Evolutionary conservation across 2,329 filamentous ascomycete genomes (phyloP).

Genomic region (Epichloe aotearoae): DNA sequence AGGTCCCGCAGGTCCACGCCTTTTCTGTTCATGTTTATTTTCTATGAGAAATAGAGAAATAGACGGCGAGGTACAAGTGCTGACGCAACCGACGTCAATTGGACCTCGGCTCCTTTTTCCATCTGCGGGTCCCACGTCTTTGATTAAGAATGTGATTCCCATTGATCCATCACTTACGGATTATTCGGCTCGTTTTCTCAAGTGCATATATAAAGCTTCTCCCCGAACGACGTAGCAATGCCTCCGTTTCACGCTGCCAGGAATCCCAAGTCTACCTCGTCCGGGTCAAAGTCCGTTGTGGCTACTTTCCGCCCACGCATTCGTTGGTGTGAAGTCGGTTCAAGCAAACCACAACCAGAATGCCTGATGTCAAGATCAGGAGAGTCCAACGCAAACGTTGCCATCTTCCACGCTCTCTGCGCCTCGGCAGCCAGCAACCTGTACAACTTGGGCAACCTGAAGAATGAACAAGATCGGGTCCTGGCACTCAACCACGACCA

Average conservation of each 20-base stretch:
- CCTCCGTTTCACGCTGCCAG: too few relatives aligned
- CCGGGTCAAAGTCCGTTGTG: too few relatives aligned
- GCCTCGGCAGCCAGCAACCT: constrained; percentile 27
- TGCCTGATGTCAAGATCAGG: constrained; percentile 8
- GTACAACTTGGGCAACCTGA: constrained; percentile 23
- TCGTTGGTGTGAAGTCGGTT: too few relatives aligned
- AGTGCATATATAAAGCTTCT: neutral
- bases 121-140: neutral
- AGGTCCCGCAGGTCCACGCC: too few relatives aligned
- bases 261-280: too few relatives aligned
- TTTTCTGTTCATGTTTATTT: too few relatives aligned
- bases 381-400: constrained; percentile 11
- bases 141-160: neutral
- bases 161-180: neutral
- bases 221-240: neutral
- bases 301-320: too few relatives aligned
- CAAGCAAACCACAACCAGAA: too few relatives aligned
- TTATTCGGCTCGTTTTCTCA: neutral
- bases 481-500: constrained; percentile 12
- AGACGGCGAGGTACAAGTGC: too few relatives aligned
- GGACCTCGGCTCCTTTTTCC: too few relatives aligned
- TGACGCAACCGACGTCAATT: constrained; percentile 9
- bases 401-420: constrained; percentile 15
- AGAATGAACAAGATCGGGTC: constrained; percentile 7
- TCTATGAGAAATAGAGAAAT: too few relatives aligned